A percentile compares a stretch with the other conserved stretches of the same genome.
These are phyloP conservation scores for Ophioceras dolichostomum DNA, from an alignment of 2,329 filamentous ascomycete species.

Conservation along the genomic window DNA sequence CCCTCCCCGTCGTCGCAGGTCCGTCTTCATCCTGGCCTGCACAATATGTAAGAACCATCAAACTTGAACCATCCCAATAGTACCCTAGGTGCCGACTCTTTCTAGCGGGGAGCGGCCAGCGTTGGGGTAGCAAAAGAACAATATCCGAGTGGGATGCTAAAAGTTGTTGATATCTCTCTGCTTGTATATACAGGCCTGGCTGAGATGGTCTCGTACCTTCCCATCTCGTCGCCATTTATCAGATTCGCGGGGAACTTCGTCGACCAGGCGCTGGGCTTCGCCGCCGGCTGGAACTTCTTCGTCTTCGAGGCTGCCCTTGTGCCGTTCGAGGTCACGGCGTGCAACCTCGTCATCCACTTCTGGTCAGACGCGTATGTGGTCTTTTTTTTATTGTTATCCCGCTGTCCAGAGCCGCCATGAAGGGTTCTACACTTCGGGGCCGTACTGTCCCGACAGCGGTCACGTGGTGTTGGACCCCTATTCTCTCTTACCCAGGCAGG, in stretches of 20 bases:
- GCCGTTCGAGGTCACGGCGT: conserved; percentile 53
- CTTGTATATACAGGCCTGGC: conserved; percentile 33
- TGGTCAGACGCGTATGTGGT: conserved; percentile 7
- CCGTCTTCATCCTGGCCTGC: conserved; percentile 40
- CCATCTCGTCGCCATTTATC: conserved; percentile 68
- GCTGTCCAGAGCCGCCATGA: no score
- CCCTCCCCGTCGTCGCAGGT: background rate
- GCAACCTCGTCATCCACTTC: conserved; percentile 5
- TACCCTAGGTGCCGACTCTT: background rate
- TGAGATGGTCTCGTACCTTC: conserved; percentile 67
- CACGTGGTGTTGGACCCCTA: background rate
- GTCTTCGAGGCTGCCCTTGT: conserved; percentile 56
- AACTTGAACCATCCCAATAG: background rate
- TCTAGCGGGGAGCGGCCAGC: background rate
- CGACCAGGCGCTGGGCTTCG: conserved; percentile 63
- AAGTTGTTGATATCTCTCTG: background rate
- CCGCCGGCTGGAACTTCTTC: conserved; percentile 65
- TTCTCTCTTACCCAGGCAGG: no score
- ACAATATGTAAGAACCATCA: conserved; percentile 13
- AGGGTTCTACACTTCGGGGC: no score
- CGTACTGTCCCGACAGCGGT: no score
- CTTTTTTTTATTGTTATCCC: no score
- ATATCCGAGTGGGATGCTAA: no score
- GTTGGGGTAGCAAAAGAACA: no score
- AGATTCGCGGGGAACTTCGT: conserved; percentile 65